phyloP scores from a whole-genome alignment of 805 yeast species.

The Scheffersomyces amazonensis region DNA sequence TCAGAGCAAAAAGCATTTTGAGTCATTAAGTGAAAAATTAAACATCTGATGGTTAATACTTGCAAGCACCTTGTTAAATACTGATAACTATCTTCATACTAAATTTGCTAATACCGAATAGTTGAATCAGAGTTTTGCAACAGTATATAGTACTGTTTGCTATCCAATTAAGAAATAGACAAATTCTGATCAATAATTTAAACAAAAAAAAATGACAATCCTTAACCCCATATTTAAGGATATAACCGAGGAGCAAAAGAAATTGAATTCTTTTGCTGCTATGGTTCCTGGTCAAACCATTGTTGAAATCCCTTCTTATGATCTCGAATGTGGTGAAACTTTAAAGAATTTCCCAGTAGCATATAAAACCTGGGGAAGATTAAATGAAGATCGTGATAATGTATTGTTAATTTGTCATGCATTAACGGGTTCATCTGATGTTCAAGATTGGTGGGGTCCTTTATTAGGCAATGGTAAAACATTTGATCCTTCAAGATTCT shows the following conservation, averaged over 20 bases:
- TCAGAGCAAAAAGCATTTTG: neutral
- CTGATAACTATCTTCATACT: conserved; percentile 9
- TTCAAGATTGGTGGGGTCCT: conserved; percentile 99
- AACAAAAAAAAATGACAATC: neutral
- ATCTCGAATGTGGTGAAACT: conserved; percentile 78
- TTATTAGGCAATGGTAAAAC: conserved; percentile 80
- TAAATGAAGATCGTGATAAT: conserved; percentile 68
- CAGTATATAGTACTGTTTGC: too few relatives aligned
- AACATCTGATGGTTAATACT: conserved; percentile 10
- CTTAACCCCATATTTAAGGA: conserved; percentile 27
- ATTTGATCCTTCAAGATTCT: conserved; percentile 85
- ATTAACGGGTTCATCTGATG: conserved; percentile 92
- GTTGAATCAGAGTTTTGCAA: too few relatives aligned
- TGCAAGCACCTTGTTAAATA: conserved; percentile 17
- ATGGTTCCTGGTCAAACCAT: conserved; percentile 77
- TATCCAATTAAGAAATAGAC: too few relatives aligned
- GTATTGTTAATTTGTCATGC: conserved; percentile 95
- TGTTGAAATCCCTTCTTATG: conserved; percentile 70
- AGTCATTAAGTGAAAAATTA: neutral
- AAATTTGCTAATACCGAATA: too few relatives aligned
- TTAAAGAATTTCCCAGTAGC: conserved; percentile 83
- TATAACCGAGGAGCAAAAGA: conserved; percentile 43
- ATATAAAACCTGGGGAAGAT: conserved; percentile 91
- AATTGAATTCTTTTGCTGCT: conserved; percentile 62
- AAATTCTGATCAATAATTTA: too few relatives aligned